phyloP scores from a whole-genome alignment of 345 rosid genomes.

The Tarenaya hassleriana region DNA sequence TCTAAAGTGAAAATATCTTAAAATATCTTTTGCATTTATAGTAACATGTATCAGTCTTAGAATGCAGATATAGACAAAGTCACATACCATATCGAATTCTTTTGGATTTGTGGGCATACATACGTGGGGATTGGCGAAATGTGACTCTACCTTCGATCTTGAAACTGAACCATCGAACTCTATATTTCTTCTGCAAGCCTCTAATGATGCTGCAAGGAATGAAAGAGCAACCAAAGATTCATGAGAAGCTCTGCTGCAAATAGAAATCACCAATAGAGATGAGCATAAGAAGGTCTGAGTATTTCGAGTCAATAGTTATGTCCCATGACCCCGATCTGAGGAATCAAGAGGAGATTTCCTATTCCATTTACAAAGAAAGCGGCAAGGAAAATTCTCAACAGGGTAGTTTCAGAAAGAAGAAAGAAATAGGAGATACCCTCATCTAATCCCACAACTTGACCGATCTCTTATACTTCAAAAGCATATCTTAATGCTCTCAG shows the following conservation, averaged over 20 bases:
- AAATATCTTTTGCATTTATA: no score
- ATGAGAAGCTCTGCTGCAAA: neutral
- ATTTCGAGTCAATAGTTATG: no score
- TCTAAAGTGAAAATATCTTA: neutral
- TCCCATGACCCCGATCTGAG: no score
- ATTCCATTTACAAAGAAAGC: neutral
- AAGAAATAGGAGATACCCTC: constrained; percentile 25
- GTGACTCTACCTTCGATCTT: constrained; percentile 81
- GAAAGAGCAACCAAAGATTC: neutral
- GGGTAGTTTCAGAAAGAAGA: no score
- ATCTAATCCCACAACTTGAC: constrained; percentile 91
- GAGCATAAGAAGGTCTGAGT: no score
- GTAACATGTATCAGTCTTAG: no score
- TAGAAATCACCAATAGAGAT: no score
- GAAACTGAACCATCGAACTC: constrained; percentile 84
- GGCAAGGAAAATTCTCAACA: neutral
- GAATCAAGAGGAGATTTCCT: neutral
- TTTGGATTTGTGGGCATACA: constrained; percentile 89
- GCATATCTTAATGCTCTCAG: constrained; percentile 88
- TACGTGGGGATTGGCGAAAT: constrained; percentile 88
- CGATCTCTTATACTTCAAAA: constrained; percentile 73
- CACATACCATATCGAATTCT: constrained; percentile 86
- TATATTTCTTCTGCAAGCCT: constrained; percentile 86
- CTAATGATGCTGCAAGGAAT: constrained; percentile 57
- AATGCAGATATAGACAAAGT: neutral